Evolutionary conservation across 768 basidiomycete genomes (phyloP).

Genomic region (Psilocybe cubensis): DNA sequence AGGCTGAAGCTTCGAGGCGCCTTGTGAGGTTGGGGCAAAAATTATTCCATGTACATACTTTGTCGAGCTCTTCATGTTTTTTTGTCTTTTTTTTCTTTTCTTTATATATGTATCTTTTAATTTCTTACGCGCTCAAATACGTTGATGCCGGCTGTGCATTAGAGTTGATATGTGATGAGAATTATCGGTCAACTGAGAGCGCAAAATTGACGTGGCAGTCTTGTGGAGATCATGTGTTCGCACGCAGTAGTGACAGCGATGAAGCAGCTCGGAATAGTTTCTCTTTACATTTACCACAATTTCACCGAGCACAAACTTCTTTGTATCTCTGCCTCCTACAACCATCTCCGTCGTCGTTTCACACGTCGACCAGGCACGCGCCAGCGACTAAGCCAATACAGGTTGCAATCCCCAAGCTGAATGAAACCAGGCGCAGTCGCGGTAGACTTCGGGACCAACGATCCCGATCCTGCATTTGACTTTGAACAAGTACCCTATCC

Average conservation of each 20-base stretch:
- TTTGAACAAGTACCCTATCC: constrained; percentile 76
- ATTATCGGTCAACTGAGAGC: constrained; percentile 9
- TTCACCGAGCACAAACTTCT: constrained; percentile 3
- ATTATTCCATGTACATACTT: constrained; percentile 21
- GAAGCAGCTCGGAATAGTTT: neutral
- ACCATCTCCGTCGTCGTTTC: neutral
- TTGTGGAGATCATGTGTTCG: constrained; percentile 30
- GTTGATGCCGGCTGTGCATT: neutral
- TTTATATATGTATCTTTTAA: constrained; percentile 23
- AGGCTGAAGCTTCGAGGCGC: constrained; percentile 11
- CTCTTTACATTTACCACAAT: constrained; percentile 2
- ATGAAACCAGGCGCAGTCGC: constrained; percentile 65
- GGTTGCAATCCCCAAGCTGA: constrained; percentile 25
- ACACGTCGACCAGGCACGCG: constrained; percentile 19
- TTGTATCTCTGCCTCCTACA: constrained; percentile 4
- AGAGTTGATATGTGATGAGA: neutral
- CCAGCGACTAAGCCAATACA: constrained; percentile 10
- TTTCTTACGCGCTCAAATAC: constrained; percentile 9
- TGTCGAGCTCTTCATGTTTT: constrained; percentile 10
- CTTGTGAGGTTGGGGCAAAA: constrained; percentile 17
- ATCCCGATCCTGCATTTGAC: constrained; percentile 62
- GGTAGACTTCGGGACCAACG: constrained; percentile 68
- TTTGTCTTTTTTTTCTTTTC: constrained; percentile 9
- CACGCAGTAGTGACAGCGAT: neutral
- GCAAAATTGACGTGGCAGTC: constrained; percentile 36